Evolutionary conservation across 2,329 filamentous ascomycete genomes (phyloP).

Genomic region (Scytalidium sp.): DNA sequence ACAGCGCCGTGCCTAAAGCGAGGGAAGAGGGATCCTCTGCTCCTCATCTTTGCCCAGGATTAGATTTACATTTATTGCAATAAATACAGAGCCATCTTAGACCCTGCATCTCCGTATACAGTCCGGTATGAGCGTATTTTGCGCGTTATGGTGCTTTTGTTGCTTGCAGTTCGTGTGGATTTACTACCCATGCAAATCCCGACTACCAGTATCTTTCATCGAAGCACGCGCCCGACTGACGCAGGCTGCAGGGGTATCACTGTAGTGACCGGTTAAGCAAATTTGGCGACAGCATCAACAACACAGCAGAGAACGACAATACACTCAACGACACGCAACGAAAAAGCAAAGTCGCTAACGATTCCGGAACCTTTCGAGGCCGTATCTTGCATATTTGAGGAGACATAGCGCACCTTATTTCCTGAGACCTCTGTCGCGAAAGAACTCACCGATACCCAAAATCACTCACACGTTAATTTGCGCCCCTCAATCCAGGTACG

Average conservation of each 20-base stretch:
- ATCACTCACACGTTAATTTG: conserved; percentile 6
- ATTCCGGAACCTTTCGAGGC: neutral
- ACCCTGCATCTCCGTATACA: too few species aligned
- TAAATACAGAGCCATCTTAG: too few species aligned
- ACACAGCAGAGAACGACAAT: conserved; percentile 8
- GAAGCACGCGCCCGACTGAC: neutral
- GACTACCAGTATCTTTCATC: too few species aligned
- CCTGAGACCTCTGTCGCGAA: neutral
- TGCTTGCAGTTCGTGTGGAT: too few species aligned
- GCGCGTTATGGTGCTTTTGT: too few species aligned
- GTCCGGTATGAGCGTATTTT: too few species aligned
- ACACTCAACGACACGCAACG: neutral
- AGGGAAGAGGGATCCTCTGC: too few species aligned
- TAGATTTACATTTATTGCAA: too few species aligned
- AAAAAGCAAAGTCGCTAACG: neutral
- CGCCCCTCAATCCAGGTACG: conserved; percentile 16
- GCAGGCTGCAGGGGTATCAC: neutral
- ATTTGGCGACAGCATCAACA: conserved; percentile 17
- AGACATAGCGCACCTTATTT: neutral
- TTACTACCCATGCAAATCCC: too few species aligned
- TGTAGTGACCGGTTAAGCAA: neutral
- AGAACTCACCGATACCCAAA: neutral
- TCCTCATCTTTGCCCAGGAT: too few species aligned
- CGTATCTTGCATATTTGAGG: neutral
- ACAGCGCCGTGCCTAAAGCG: too few species aligned